Evolutionary conservation across 2,329 filamentous ascomycete species (phyloP).

Genomic region (Curvularia lunata): DNA sequence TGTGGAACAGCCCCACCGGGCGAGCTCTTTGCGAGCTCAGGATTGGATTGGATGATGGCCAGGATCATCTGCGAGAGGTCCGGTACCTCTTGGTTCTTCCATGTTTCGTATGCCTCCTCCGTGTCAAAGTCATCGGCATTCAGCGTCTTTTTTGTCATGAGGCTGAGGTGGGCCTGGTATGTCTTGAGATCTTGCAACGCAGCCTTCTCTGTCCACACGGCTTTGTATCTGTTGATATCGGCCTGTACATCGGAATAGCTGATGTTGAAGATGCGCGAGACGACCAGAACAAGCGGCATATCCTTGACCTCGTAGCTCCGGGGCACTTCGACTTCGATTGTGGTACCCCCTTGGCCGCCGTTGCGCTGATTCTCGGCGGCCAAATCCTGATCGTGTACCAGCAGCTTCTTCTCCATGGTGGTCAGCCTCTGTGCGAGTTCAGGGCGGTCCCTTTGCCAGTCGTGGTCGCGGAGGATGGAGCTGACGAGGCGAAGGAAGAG

Average conservation of each 20-base stretch:
- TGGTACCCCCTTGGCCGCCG: conserved; percentile 65
- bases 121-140: conserved; percentile 86
- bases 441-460: conserved; percentile 82
- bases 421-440: conserved; percentile 81
- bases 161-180: conserved; percentile 87
- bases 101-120: conserved; percentile 84
- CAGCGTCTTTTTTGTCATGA: conserved; percentile 77
- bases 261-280: conserved; percentile 84
- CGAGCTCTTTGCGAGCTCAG: conserved; percentile 80
- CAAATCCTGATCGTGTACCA: conserved; percentile 92
- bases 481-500: conserved; percentile 89
- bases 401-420: conserved; percentile 88
- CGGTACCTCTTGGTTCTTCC: conserved; percentile 88
- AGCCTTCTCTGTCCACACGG: conserved; percentile 87
- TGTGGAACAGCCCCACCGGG: conserved; percentile 65
- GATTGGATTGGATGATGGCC: conserved; percentile 84
- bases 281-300: conserved; percentile 90
- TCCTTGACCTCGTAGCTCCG: conserved; percentile 93
- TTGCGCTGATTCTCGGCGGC: conserved; percentile 65
- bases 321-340: conserved; percentile 81
- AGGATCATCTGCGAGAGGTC: conserved; percentile 94
- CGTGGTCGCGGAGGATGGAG: conserved; percentile 79
- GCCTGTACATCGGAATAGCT: conserved; percentile 80
- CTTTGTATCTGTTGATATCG: conserved; percentile 82
- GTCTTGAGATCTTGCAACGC: conserved; percentile 90